Percentiles rank a stretch among this genome's conserved stretches.
phyloP scores from a whole-genome alignment of 2,329 filamentous ascomycete genomes.

The Meredithiella fracta region DNA sequence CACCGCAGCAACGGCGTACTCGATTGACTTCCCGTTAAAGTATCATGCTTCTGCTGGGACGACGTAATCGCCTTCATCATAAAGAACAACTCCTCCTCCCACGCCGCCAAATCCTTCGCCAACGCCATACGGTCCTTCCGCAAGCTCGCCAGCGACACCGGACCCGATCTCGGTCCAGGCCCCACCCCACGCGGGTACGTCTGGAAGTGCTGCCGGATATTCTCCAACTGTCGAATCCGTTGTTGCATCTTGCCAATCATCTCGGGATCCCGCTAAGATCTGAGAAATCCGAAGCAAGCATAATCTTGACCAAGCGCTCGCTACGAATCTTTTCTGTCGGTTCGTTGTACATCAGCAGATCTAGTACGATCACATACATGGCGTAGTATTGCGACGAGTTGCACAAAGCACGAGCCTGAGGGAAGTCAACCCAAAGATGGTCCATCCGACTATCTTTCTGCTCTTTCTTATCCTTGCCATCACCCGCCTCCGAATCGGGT shows the following conservation, averaged over 20 bases:
- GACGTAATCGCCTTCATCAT: constrained; percentile 99
- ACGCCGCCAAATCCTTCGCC: constrained; percentile 73
- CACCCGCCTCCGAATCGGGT: background rate
- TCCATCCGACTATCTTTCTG: constrained; percentile 69
- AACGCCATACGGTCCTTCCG: constrained; percentile 85
- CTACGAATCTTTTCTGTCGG: constrained; percentile 92
- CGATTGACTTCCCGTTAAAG: constrained; percentile 20
- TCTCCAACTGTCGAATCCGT: constrained; percentile 80
- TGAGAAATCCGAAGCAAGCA: constrained; percentile 96
- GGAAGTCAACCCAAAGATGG: constrained; percentile 92
- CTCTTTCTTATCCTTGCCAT: constrained; percentile 32
- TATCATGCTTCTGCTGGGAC: constrained; percentile 73
- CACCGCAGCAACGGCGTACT: constrained; percentile 71
- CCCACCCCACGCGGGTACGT: constrained; percentile 57
- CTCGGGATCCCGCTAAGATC: constrained; percentile 85
- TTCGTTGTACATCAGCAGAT: constrained; percentile 90
- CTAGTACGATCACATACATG: constrained; percentile 93
- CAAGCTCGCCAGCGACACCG: background rate
- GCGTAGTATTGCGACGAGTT: constrained; percentile 96
- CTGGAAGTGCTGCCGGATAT: constrained; percentile 94
- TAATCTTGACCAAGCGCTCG: constrained; percentile 93
- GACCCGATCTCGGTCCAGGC: constrained; percentile 3
- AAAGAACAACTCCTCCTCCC: constrained; percentile 96
- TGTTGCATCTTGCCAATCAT: constrained; percentile 86
- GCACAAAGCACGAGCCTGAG: constrained; percentile 82